Conservation (phyloP, 106 monocot genomes). For the Allium cepa region DNA sequence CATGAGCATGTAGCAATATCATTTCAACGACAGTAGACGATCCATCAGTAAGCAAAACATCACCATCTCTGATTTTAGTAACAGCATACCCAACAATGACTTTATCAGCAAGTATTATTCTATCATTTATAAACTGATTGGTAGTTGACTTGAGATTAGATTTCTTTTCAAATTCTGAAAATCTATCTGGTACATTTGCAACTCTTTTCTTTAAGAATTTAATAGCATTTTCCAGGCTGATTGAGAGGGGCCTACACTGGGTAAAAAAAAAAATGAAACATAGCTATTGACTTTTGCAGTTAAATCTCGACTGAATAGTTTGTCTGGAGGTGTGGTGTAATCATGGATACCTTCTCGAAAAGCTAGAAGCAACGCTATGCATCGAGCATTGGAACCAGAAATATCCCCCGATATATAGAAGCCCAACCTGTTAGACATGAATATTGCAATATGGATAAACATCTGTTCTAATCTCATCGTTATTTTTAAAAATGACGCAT, state of each 20-base stretch:
- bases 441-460: too few species aligned
- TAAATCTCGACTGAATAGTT: slow-evolving; percentile 68
- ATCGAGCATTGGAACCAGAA: slow-evolving; percentile 85
- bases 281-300: slow-evolving; percentile 67
- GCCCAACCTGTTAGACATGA: slow-evolving; percentile 56
- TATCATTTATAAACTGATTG: slow-evolving; percentile 81
- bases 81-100: slow-evolving; percentile 82
- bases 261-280: slow-evolving; percentile 79
- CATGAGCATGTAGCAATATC: slow-evolving; percentile 65
- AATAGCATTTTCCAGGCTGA: slow-evolving; percentile 98
- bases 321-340: slow-evolving; percentile 64
- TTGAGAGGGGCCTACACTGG: slow-evolving; percentile 87
- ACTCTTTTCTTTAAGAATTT: slow-evolving; percentile 81
- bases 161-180: slow-evolving; percentile 79
- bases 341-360: slow-evolving; percentile 76
- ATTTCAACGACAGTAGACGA: slow-evolving; percentile 77
- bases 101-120: slow-evolving; percentile 81
- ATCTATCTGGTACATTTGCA: slow-evolving; percentile 43
- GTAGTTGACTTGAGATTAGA: slow-evolving; percentile 69
- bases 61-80: slow-evolving; percentile 82
- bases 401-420: slow-evolving; percentile 77
- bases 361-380: slow-evolving; percentile 90
- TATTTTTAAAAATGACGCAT: too few species aligned
- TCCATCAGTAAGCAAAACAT: slow-evolving; percentile 82
- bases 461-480: too few species aligned